Evolutionary conservation across 176 grass and related monocot species (phyloP).

Genomic region (Puccinellia tenuiflora): DNA sequence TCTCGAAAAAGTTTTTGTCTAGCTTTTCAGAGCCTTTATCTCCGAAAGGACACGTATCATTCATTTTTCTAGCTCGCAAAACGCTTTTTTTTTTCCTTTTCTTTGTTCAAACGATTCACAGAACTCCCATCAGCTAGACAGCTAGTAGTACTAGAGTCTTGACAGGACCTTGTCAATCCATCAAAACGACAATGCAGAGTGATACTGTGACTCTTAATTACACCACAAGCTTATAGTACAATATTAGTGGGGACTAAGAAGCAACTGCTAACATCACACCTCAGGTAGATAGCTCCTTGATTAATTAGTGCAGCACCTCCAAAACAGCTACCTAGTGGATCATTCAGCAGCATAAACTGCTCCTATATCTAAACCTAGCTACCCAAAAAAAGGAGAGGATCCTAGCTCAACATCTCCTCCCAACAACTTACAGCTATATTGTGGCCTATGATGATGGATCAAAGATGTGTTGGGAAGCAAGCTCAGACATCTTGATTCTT

Average conservation of each 20-base stretch:
- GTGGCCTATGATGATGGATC: too few relatives aligned
- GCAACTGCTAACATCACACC: neutral
- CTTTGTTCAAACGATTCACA: neutral
- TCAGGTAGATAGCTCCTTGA: neutral
- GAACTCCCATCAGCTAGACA: neutral
- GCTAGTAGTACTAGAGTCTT: neutral
- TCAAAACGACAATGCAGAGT: neutral
- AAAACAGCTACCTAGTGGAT: neutral
- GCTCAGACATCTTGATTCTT: neutral
- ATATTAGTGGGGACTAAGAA: neutral
- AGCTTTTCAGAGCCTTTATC: neutral
- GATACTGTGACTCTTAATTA: slow-evolving; percentile 8
- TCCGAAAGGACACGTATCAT: neutral
- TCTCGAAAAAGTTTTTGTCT: slow-evolving; percentile 22
- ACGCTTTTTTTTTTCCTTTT: neutral
- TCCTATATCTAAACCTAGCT: slow-evolving; percentile 12
- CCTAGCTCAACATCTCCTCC: neutral
- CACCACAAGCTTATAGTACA: neutral
- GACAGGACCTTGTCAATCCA: neutral
- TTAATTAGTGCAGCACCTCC: neutral
- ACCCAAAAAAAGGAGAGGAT: neutral
- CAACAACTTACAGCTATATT: too few relatives aligned
- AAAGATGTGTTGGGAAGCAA: too few relatives aligned
- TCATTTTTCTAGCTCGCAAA: neutral
- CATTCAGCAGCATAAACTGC: neutral